Percentiles rank a stretch among this genome's conserved stretches.
These are phyloP conservation scores for Russula earlei DNA, from an alignment of 768 basidiomycete genomes.

Conservation along the genomic window DNA sequence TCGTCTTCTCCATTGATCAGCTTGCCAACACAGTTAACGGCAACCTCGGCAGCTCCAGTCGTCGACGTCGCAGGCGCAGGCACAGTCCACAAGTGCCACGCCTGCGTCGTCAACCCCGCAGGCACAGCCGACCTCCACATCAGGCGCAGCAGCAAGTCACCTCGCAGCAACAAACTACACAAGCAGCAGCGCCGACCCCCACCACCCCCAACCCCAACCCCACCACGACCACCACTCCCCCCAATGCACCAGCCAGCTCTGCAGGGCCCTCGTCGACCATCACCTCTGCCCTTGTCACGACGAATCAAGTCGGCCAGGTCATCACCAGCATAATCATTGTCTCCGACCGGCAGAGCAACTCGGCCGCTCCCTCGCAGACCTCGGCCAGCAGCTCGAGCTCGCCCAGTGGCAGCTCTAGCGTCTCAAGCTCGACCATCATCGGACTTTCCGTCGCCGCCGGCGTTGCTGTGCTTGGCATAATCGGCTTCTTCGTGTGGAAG, in stretches of 20 bases:
- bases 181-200: no score
- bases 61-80: neutral
- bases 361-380: constrained; percentile 22
- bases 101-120: neutral
- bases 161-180: neutral
- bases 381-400: constrained; percentile 19
- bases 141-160: neutral
- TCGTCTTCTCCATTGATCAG: neutral
- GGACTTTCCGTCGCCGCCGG: constrained; percentile 79
- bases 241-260: neutral
- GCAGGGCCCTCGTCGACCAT: neutral
- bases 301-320: constrained; percentile 26
- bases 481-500: constrained; percentile 79
- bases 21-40: neutral
- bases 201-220: no score
- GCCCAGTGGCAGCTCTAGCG: constrained; percentile 27
- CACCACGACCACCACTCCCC: no score
- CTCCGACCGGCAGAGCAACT: constrained; percentile 1
- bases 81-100: no score
- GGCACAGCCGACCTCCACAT: neutral
- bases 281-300: constrained; percentile 22
- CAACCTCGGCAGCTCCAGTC: no score
- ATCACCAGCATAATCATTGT: constrained; percentile 23
- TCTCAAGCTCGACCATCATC: constrained; percentile 64
- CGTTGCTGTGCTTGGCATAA: constrained; percentile 58